These are phyloP conservation scores for Cymbopogon citratus DNA, from an alignment of 176 grass and related monocot species.

Conservation along the genomic window DNA sequence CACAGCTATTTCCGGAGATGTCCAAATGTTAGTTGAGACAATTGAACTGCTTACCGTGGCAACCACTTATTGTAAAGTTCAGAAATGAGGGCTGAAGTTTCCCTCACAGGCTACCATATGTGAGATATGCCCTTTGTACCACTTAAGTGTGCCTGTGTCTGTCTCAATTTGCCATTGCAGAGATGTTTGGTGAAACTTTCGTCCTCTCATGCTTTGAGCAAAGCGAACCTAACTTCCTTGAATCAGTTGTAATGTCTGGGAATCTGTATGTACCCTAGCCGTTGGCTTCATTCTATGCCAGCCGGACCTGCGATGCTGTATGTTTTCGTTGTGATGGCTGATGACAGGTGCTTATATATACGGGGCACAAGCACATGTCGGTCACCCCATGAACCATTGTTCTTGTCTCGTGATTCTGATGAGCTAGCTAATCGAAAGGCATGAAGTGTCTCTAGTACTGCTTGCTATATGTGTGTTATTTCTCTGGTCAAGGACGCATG, in stretches of 20 bases:
- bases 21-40: neutral
- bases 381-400: too few species aligned
- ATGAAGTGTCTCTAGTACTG: neutral
- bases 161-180: neutral
- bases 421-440: too few species aligned
- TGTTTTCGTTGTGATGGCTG: neutral
- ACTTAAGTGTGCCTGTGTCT: neutral
- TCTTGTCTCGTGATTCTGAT: too few species aligned
- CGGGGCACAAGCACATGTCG: too few species aligned
- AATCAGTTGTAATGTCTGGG: neutral
- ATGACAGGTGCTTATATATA: too few species aligned
- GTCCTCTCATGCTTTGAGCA: neutral
- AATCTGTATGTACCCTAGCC: neutral
- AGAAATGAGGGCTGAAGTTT: constrained; percentile 5
- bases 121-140: neutral
- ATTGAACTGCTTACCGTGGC: neutral
- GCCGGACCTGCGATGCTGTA: neutral
- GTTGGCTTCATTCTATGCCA: neutral
- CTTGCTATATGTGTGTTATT: neutral
- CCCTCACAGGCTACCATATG: neutral
- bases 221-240: neutral
- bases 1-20: neutral
- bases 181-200: constrained; percentile 3
- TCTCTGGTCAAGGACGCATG: neutral
- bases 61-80: neutral